A percentile compares a stretch with the other conserved stretches of the same genome.
Conservation (phyloP, 2,329 filamentous ascomycete genomes). For the Gliomastix tumulicola region DNA sequence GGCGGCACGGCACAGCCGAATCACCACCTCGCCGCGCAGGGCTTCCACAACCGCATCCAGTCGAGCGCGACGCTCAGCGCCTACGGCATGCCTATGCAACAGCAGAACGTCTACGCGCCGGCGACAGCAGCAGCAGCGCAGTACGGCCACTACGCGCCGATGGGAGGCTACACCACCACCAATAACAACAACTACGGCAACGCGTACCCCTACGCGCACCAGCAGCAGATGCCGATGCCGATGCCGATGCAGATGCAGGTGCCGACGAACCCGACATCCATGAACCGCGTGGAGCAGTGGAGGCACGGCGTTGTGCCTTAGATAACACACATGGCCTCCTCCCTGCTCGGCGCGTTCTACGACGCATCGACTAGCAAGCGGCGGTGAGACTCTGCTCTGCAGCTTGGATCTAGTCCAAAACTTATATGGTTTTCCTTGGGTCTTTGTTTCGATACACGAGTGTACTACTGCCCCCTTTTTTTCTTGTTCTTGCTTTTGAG, state of each 20-base stretch:
- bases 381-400: no score
- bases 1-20: constrained; percentile 32
- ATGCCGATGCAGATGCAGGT: constrained; percentile 16
- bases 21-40: constrained; percentile 9
- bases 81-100: constrained; percentile 17
- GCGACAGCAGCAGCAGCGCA: no score
- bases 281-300: constrained; percentile 34
- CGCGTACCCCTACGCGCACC: constrained; percentile 9
- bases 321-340: no score
- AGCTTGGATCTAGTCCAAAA: no score
- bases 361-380: no score
- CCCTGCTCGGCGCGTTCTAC: no score
- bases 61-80: constrained; percentile 21
- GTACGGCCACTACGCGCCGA: constrained; percentile 4
- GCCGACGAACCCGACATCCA: constrained; percentile 8
- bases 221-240: constrained; percentile 11
- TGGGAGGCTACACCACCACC: constrained; percentile 13
- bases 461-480: no score
- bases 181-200: not conserved
- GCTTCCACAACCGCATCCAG: constrained; percentile 13
- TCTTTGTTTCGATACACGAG: no score
- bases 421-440: no score
- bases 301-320: constrained; percentile 30
- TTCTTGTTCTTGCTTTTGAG: no score
- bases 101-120: constrained; percentile 12